Percentiles rank a stretch among this genome's conserved stretches.
Evolutionary conservation across 768 basidiomycete genomes (phyloP).

Genomic region (Pleurotus djamor): DNA sequence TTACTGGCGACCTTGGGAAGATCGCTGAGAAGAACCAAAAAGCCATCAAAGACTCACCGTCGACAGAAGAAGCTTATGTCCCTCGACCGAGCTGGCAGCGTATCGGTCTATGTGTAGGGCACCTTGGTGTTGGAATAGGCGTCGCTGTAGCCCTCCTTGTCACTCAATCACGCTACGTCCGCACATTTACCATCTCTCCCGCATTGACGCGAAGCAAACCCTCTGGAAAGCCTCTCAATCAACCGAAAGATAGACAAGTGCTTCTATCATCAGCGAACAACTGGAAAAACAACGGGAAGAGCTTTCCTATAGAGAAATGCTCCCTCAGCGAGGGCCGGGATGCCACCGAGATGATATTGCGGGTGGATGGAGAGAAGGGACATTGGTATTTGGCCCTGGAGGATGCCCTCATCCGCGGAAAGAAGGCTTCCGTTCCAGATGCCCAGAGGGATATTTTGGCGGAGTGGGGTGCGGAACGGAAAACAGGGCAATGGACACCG

Average conservation of each 20-base stretch:
- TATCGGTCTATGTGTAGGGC: conserved; percentile 22
- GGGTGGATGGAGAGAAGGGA: conserved; percentile 23
- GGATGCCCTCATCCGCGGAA: conserved; percentile 22
- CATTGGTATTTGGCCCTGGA: conserved; percentile 31
- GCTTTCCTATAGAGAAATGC: conserved; percentile 22
- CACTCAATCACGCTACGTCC: conserved; percentile 27
- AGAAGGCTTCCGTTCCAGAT: conserved; percentile 10
- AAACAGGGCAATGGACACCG: conserved; percentile 9
- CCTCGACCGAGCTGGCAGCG: conserved; percentile 33
- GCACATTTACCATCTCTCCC: conserved; percentile 24
- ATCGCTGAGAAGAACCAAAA: conserved; percentile 13
- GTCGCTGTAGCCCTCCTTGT: conserved; percentile 25
- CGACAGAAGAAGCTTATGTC: conserved; percentile 5
- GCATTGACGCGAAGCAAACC: neutral
- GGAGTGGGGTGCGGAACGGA: conserved; percentile 20
- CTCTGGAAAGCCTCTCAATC: conserved; percentile 4
- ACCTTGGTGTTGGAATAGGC: conserved; percentile 26
- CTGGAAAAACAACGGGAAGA: conserved; percentile 19
- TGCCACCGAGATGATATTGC: conserved; percentile 27
- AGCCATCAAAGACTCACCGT: neutral
- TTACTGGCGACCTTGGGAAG: conserved; percentile 19
- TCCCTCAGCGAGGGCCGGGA: conserved; percentile 27
- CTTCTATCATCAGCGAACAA: conserved; percentile 30
- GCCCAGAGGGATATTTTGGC: conserved; percentile 24
- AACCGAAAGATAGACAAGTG: conserved; percentile 18